Percentiles rank a stretch among this genome's conserved stretches.
phyloP scores from a whole-genome alignment of 78 protist genomes.

The Anaeramoeba flamelloides region DNA sequence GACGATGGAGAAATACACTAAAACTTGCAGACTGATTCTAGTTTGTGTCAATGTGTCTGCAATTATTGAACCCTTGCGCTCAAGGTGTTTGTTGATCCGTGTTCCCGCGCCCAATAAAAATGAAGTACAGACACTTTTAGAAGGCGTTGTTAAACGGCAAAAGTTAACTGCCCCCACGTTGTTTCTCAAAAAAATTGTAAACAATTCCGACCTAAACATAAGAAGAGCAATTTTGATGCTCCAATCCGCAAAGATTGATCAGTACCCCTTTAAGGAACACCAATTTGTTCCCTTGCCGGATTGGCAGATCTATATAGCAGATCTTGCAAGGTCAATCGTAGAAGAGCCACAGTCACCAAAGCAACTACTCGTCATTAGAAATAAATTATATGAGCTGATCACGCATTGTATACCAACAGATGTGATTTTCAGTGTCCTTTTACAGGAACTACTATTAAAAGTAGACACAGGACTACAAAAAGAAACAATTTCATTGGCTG shows the following conservation, averaged over 20 bases:
- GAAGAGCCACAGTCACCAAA: conserved; percentile 58
- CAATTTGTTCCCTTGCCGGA: conserved; percentile 42
- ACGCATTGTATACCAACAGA: conserved; percentile 83
- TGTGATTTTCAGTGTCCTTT: conserved; percentile 41
- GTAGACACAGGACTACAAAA: no score
- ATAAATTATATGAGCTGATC: conserved; percentile 67
- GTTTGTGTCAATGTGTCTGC: conserved; percentile 31
- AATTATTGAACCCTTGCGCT: conserved; percentile 73
- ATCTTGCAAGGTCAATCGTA: conserved; percentile 33
- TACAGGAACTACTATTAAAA: neutral
- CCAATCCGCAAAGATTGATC: conserved; percentile 45
- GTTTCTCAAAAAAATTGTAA: conserved; percentile 24
- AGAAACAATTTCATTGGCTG: no score
- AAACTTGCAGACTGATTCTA: conserved; percentile 43
- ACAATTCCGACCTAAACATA: conserved; percentile 47
- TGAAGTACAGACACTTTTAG: conserved; percentile 20
- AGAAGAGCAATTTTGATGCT: conserved; percentile 65
- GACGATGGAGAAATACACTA: conserved; percentile 86
- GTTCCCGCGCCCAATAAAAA: conserved; percentile 62
- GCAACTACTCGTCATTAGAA: conserved; percentile 44
- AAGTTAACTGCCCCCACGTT: neutral
- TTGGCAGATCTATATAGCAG: conserved; percentile 56
- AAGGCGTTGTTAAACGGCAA: neutral
- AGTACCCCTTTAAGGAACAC: conserved; percentile 23
- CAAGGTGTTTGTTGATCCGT: conserved; percentile 76